phyloP scores from a whole-genome alignment of 768 basidiomycete genomes.

The Nidula microcarpa region DNA sequence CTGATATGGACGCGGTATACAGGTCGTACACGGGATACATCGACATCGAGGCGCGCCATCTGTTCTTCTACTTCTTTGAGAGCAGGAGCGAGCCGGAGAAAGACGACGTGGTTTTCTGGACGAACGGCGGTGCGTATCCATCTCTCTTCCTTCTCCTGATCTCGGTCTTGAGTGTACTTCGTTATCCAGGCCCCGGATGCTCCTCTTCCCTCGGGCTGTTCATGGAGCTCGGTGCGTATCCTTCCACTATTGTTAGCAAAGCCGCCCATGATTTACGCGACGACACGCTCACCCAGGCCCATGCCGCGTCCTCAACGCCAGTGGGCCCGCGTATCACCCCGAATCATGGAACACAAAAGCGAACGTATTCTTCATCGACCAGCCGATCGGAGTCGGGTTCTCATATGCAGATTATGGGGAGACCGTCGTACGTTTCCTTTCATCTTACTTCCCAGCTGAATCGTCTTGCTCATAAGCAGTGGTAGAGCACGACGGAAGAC shows the following conservation, averaged over 20 bases:
- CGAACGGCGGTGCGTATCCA: constrained; percentile 38
- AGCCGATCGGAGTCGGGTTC: constrained; percentile 60
- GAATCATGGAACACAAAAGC: constrained; percentile 70
- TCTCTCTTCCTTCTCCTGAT: not conserved
- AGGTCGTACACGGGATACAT: not conserved
- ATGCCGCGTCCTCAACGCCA: constrained; percentile 53
- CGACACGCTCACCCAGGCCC: constrained; percentile 52
- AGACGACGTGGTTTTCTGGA: constrained; percentile 47
- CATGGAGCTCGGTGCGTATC: constrained; percentile 57
- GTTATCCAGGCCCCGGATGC: constrained; percentile 33
- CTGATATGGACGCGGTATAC: not conserved
- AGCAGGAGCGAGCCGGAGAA: constrained; percentile 39
- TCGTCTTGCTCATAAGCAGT: not conserved
- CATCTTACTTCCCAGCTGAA: not conserved
- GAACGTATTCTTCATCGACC: constrained; percentile 62
- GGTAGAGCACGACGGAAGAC: constrained; percentile 59
- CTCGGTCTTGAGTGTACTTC: not conserved
- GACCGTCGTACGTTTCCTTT: constrained; percentile 37
- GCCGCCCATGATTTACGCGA: too few species aligned
- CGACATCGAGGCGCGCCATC: not conserved
- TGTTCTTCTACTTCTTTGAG: constrained; percentile 58
- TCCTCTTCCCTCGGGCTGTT: constrained; percentile 57
- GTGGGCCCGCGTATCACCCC: constrained; percentile 50
- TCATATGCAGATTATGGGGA: constrained; percentile 67
- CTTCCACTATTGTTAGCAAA: too few species aligned